phyloP scores from a whole-genome alignment of 140 eudicot species.

The Ambrosia hybrid region DNA sequence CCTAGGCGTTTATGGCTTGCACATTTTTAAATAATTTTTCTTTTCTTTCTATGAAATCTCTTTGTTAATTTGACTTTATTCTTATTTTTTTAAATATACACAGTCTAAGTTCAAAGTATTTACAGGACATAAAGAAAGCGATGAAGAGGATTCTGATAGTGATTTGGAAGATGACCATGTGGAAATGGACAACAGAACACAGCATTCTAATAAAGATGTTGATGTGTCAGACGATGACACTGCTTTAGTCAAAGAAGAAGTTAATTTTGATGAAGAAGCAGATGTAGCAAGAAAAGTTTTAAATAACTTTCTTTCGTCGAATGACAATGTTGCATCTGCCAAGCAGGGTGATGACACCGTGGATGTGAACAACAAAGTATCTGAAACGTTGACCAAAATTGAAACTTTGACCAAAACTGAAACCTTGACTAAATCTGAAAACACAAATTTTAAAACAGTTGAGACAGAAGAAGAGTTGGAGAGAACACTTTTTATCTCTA shows the following conservation, averaged over 20 bases:
- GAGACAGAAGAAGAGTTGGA: slow-evolving; percentile 65
- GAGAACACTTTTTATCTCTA: slow-evolving; percentile 69
- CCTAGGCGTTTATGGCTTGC: too few relatives aligned
- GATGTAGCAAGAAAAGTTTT: slow-evolving; percentile 78
- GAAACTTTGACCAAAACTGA: slow-evolving; percentile 36
- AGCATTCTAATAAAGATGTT: slow-evolving; percentile 35
- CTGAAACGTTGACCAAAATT: slow-evolving; percentile 28
- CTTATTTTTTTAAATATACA: not conserved
- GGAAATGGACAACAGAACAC: slow-evolving; percentile 30
- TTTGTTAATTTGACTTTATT: not conserved
- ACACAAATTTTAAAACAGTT: slow-evolving; percentile 23
- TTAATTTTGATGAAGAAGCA: slow-evolving; percentile 70
- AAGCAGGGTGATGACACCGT: slow-evolving; percentile 33
- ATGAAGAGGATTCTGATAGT: slow-evolving; percentile 47
- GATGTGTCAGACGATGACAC: slow-evolving; percentile 34
- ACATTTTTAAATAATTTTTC: too few relatives aligned
- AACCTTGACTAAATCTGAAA: slow-evolving; percentile 27
- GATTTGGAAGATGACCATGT: slow-evolving; percentile 50
- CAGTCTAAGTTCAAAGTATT: slow-evolving; percentile 8
- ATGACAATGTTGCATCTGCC: slow-evolving; percentile 26
- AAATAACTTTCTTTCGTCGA: slow-evolving; percentile 46
- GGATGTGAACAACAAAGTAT: slow-evolving; percentile 18
- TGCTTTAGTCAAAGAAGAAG: slow-evolving; percentile 35
- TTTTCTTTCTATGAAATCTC: too few relatives aligned
- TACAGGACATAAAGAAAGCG: slow-evolving; percentile 50